Percentiles rank a stretch among this genome's conserved stretches.
Evolutionary conservation across 176 grass and related monocot genomes (phyloP).

Genomic region (Eragrostis nindensis): DNA sequence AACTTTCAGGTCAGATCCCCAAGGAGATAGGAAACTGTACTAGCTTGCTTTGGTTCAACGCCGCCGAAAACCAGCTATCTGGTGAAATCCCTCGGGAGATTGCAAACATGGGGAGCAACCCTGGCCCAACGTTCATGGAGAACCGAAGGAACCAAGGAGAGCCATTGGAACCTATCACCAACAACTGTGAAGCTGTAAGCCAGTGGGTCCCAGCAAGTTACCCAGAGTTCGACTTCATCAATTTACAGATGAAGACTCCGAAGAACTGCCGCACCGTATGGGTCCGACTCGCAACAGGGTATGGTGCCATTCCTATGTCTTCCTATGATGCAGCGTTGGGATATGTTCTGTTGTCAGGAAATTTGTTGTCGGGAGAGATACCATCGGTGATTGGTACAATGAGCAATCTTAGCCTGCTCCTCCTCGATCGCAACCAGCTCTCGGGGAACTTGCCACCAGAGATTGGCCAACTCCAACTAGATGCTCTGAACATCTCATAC

Average conservation of each 20-base stretch:
- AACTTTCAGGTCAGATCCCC: conserved; percentile 52
- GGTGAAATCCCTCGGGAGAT: conserved; percentile 46
- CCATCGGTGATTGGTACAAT: conserved; percentile 38
- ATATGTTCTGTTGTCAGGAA: conserved; percentile 57
- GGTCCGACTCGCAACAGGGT: conserved; percentile 49
- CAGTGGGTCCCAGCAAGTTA: conserved; percentile 20
- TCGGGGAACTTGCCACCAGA: conserved; percentile 40
- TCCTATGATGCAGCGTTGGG: conserved; percentile 28
- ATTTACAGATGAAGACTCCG: conserved; percentile 36
- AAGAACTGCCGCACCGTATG: conserved; percentile 43
- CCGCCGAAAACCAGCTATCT: conserved; percentile 44
- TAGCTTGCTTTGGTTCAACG: conserved; percentile 65
- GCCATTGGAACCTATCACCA: background rate
- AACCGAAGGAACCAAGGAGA: background rate
- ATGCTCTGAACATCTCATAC: conserved; percentile 49
- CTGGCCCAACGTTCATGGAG: conserved; percentile 23
- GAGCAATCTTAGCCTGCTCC: conserved; percentile 48
- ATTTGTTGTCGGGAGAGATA: conserved; percentile 50
- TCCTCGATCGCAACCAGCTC: conserved; percentile 42
- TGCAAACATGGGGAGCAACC: conserved; percentile 44
- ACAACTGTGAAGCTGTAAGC: background rate
- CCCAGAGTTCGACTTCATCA: conserved; percentile 54
- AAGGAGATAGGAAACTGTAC: conserved; percentile 60
- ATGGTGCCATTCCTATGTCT: conserved; percentile 26
- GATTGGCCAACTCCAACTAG: conserved; percentile 39